Percentiles rank a stretch among this genome's conserved stretches.
These are phyloP conservation scores for Potentilla sterilis DNA, from an alignment of 306 rosid species.

Conservation along the genomic window DNA sequence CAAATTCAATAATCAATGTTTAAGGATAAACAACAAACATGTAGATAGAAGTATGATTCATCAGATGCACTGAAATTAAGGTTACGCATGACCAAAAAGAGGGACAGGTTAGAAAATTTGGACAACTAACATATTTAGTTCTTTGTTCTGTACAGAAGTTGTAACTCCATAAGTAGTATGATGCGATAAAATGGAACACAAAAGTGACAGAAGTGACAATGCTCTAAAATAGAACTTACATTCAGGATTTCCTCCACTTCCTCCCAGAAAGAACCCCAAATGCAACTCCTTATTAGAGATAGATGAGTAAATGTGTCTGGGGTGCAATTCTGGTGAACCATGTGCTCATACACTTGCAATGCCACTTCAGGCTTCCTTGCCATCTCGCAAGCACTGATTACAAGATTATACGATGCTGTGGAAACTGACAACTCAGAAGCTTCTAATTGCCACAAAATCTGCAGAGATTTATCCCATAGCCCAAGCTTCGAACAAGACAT, in stretches of 20 bases:
- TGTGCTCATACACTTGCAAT: conserved; percentile 78
- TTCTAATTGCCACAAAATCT: conserved; percentile 85
- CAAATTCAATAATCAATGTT: background rate
- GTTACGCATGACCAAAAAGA: background rate
- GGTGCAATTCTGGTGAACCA: conserved; percentile 63
- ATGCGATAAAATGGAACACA: background rate
- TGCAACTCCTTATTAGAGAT: conserved; percentile 63
- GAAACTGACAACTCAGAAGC: conserved; percentile 48
- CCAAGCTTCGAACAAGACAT: conserved; percentile 80
- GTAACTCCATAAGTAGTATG: background rate
- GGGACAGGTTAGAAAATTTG: background rate
- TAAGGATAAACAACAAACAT: background rate
- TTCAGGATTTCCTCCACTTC: conserved; percentile 64
- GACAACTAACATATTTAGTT: background rate
- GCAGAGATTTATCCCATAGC: conserved; percentile 69
- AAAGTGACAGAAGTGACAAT: background rate
- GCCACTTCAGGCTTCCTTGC: conserved; percentile 75
- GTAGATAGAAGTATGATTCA: background rate
- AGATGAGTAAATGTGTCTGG: conserved; percentile 68
- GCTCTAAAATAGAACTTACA: conserved; percentile 37
- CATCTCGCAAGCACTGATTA: conserved; percentile 65
- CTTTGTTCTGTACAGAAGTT: background rate
- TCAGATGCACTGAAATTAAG: background rate
- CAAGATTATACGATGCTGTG: conserved; percentile 68
- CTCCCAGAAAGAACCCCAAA: conserved; percentile 71